Conservation (phyloP, 495 filamentous ascomycete species). For the Annulohypoxylon nitens region DNA sequence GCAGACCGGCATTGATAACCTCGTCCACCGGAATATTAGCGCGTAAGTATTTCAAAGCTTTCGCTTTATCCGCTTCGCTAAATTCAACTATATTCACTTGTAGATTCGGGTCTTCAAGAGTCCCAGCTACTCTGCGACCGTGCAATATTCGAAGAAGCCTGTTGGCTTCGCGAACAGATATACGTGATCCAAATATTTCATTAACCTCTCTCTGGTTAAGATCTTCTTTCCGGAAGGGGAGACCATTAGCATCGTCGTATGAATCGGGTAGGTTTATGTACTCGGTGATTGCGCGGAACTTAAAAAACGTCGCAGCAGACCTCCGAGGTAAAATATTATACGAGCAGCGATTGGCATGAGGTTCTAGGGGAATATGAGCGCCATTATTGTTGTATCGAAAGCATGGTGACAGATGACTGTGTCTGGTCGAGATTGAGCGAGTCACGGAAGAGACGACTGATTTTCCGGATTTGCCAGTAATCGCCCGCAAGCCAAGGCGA, state of each 20-base stretch:
- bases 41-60: conserved; percentile 77
- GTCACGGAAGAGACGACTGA: conserved; percentile 22
- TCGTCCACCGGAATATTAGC: conserved; percentile 79
- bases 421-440: conserved; percentile 43
- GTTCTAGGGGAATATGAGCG: conserved; percentile 19
- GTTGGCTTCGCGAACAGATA: conserved; percentile 69
- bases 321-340: conserved; percentile 37
- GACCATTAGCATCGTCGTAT: conserved; percentile 62
- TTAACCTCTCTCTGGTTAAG: conserved; percentile 69
- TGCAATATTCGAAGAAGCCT: conserved; percentile 76
- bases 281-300: conserved; percentile 51
- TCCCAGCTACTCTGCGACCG: conserved; percentile 79
- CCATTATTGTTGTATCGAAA: conserved; percentile 39
- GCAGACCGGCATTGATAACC: conserved; percentile 67
- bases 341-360: conserved; percentile 2
- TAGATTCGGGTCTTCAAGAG: conserved; percentile 69
- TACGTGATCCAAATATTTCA: conserved; percentile 70
- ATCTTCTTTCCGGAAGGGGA: conserved; percentile 60
- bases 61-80: conserved; percentile 51
- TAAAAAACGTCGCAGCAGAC: conserved; percentile 49
- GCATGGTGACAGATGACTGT: conserved; percentile 30
- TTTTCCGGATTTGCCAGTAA: conserved; percentile 43
- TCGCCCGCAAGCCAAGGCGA: conserved; percentile 48
- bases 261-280: conserved; percentile 62
- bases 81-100: conserved; percentile 52